Percentiles rank a stretch among this genome's conserved stretches.
Evolutionary conservation across 805 yeast species (phyloP).

Genomic region (Saturnispora serradocipensis): DNA sequence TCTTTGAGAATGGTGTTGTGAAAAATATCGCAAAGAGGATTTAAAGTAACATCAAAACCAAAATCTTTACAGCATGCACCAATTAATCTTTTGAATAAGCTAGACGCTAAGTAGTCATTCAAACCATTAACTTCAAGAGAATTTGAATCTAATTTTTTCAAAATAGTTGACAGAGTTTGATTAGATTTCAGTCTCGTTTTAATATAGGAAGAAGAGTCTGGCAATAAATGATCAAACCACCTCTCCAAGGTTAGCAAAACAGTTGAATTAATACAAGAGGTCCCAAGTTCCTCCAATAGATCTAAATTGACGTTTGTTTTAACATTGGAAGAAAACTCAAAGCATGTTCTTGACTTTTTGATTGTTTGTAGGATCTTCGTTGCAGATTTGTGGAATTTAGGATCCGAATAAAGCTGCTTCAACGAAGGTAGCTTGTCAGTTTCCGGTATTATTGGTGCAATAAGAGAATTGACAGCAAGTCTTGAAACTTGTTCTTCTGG

Average conservation of each 20-base stretch:
- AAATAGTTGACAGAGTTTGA: constrained; percentile 34
- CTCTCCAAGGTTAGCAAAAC: constrained; percentile 56
- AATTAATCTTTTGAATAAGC: constrained; percentile 46
- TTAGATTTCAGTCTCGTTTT: constrained; percentile 30
- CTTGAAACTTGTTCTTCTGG: constrained; percentile 28
- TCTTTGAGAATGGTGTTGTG: constrained; percentile 51
- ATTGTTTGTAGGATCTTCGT: constrained; percentile 33
- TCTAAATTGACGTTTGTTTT: constrained; percentile 22
- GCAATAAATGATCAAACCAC: constrained; percentile 44
- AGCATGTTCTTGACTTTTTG: constrained; percentile 56
- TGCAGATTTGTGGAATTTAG: constrained; percentile 22
- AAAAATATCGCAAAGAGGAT: constrained; percentile 59
- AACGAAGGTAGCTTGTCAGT: constrained; percentile 20
- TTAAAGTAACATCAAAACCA: constrained; percentile 65
- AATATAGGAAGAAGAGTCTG: constrained; percentile 45
- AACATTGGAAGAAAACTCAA: constrained; percentile 29
- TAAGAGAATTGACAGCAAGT: constrained; percentile 39
- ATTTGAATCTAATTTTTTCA: constrained; percentile 38
- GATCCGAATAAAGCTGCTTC: constrained; percentile 18
- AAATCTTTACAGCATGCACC: constrained; percentile 72
- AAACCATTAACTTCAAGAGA: constrained; percentile 28
- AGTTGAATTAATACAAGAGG: constrained; percentile 43
- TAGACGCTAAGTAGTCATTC: constrained; percentile 43
- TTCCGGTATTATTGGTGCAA: constrained; percentile 29
- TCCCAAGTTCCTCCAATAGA: constrained; percentile 50